Percentiles rank a stretch among this genome's conserved stretches.
phyloP scores from a whole-genome alignment of 1,139 yeast species.

The Magnusiomyces suaveolens region DNA sequence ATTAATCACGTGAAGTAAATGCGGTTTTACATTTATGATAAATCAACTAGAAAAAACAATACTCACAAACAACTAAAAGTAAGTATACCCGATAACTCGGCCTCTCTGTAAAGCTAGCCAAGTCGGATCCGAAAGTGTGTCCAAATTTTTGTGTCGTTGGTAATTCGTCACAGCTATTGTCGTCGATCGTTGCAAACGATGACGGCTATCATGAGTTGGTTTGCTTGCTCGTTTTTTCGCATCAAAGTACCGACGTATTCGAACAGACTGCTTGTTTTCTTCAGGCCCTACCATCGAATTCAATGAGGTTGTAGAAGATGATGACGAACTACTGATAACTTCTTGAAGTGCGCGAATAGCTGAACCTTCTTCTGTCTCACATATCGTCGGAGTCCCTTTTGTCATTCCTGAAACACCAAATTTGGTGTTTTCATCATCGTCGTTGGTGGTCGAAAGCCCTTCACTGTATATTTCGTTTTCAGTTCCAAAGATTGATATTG shows the following conservation, averaged over 20 bases:
- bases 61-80: background rate
- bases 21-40: background rate
- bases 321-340: background rate
- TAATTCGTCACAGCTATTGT: background rate
- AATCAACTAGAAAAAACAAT: background rate
- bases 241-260: background rate
- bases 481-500: background rate
- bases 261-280: background rate
- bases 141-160: background rate
- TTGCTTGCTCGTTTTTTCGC: background rate
- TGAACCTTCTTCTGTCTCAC: background rate
- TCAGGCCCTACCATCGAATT: background rate
- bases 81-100: background rate
- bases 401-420: background rate
- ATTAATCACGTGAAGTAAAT: too few species aligned
- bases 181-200: background rate
- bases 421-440: background rate
- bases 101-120: background rate
- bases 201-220: background rate
- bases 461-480: background rate
- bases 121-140: background rate
- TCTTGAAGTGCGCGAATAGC: background rate
- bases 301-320: background rate
- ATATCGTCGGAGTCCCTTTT: background rate
- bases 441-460: background rate